Conservation (phyloP, 2,329 filamentous ascomycete genomes). For the Fusarium fujikuroi region DNA sequence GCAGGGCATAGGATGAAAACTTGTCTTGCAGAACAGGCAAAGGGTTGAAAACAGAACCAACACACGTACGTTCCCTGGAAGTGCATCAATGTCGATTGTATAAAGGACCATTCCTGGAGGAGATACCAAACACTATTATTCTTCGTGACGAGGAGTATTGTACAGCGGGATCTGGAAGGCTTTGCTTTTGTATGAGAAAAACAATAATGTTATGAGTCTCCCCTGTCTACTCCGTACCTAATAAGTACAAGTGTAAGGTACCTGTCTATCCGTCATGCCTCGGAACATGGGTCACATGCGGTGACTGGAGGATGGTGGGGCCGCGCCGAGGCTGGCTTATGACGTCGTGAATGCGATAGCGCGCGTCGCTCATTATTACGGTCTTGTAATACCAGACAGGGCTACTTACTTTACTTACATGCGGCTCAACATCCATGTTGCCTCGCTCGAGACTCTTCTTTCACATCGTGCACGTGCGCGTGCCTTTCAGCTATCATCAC, state of each 20-base stretch:
- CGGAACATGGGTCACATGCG: slow-evolving; percentile 35
- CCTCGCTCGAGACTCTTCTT: slow-evolving; percentile 5
- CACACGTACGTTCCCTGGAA: background rate
- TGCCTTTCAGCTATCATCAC: background rate
- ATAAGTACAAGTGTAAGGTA: background rate
- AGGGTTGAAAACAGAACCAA: background rate
- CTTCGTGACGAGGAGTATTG: background rate
- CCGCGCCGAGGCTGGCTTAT: slow-evolving; percentile 32
- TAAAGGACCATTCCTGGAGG: background rate
- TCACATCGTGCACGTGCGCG: slow-evolving; percentile 13
- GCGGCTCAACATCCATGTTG: slow-evolving; percentile 11
- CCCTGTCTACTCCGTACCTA: background rate
- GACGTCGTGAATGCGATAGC: slow-evolving; percentile 31
- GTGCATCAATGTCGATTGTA: background rate
- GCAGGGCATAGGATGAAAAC: slow-evolving; percentile 53
- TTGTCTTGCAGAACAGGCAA: background rate
- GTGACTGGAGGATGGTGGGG: background rate
- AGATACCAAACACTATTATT: background rate
- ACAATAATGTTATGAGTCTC: background rate
- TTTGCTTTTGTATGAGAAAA: background rate
- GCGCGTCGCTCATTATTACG: slow-evolving; percentile 5
- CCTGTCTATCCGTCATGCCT: slow-evolving; percentile 3
- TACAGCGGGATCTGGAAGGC: background rate
- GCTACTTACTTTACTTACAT: background rate
- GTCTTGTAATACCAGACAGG: background rate